Base-by-base conservation (phyloP, 371 early-diverging fungal species). In the Actinomucor elegans region DNA sequence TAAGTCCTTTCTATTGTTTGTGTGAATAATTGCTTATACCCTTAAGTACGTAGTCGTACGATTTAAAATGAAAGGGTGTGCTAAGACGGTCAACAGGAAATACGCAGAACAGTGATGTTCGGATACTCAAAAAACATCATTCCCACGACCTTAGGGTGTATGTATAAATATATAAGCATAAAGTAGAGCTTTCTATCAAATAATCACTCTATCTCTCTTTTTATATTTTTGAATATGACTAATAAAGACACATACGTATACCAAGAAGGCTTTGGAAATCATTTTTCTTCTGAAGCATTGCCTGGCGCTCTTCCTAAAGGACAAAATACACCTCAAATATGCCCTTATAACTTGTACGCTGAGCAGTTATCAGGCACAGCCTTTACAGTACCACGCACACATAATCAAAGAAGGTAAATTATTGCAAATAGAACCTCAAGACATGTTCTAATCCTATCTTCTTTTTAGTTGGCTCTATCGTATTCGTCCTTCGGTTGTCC, bases 331-430 rank as follows among this genome's bases (percentile, higher is more conserved):
- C 97, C 98, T 6, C 96, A 95, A 73, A 71, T 80, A 51, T 92
- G 91, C 61, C 92, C 97, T 27, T 96, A 92, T 60, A 84, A 87
- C 14, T 81, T 98, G 44, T 94, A 96, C 62, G 94, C 97, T 18
- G 98, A 98, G 71, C 96, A 96, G 64, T 79, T 98, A 24, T 92
- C 94, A 20, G 97, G 97, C 34, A 91, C 95, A 5, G 95, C 97
- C 12, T 98, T 98, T 71, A 97, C 98, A 0, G 93, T 87, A 3
- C 91, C 89, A 26, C 83, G 95, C 27, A 75, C 82, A 27, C 77
- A 86, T 57, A 97, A 98, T 77, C 89, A 86, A 65, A 80, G 91
- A 63, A 88, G 83, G 91, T 90, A 76, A 33, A 18, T 38, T 11
- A 28, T n/a, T n/a, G n/a, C n/a, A n/a, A n/a, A n/a, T n/a, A n/a